phyloP scores from a whole-genome alignment of 768 basidiomycete species.

The Trametes villosa region DNA sequence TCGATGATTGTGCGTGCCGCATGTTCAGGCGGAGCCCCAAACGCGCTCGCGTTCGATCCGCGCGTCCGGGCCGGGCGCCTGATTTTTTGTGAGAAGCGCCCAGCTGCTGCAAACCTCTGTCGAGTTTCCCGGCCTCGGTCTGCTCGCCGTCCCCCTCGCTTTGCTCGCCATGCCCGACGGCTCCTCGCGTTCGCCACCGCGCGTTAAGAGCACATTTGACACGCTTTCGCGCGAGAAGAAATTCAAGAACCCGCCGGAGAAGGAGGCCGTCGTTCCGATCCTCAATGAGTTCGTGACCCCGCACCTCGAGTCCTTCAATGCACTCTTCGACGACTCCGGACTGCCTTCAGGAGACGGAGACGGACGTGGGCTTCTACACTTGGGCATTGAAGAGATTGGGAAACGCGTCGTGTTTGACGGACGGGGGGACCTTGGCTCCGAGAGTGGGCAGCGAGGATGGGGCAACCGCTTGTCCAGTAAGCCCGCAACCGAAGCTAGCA shows the following conservation, averaged over 20 bases:
- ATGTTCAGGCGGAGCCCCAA: slow-evolving; percentile 24
- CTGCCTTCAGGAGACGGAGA: slow-evolving; percentile 73
- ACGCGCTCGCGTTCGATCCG: slow-evolving; percentile 10
- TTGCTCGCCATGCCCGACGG: slow-evolving; percentile 52
- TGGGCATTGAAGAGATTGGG: slow-evolving; percentile 83
- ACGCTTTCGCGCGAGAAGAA: slow-evolving; percentile 79
- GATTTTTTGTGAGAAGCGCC: slow-evolving; percentile 21
- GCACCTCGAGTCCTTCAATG: slow-evolving; percentile 96
- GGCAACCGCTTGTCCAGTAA: slow-evolving; percentile 88
- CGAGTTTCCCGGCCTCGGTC: background rate
- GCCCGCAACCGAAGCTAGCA: slow-evolving; percentile 33
- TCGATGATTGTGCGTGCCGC: slow-evolving; percentile 5
- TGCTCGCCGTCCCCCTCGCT: background rate
- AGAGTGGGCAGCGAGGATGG: slow-evolving; percentile 59
- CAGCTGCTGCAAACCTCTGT: slow-evolving; percentile 7
- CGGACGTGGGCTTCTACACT: slow-evolving; percentile 76
- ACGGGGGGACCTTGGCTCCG: slow-evolving; percentile 54
- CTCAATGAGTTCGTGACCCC: slow-evolving; percentile 93
- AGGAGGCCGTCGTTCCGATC: slow-evolving; percentile 72
- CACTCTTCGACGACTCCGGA: slow-evolving; percentile 93
- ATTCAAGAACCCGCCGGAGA: slow-evolving; percentile 76
- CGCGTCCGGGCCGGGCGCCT: slow-evolving; percentile 8
- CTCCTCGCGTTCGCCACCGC: slow-evolving; percentile 39
- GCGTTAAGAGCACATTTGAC: slow-evolving; percentile 64
- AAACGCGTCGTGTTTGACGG: slow-evolving; percentile 94